A percentile compares a stretch with the other conserved stretches of the same genome.
phyloP scores from a whole-genome alignment of 805 yeast genomes.

The Nakazawaea wickerhamii region DNA sequence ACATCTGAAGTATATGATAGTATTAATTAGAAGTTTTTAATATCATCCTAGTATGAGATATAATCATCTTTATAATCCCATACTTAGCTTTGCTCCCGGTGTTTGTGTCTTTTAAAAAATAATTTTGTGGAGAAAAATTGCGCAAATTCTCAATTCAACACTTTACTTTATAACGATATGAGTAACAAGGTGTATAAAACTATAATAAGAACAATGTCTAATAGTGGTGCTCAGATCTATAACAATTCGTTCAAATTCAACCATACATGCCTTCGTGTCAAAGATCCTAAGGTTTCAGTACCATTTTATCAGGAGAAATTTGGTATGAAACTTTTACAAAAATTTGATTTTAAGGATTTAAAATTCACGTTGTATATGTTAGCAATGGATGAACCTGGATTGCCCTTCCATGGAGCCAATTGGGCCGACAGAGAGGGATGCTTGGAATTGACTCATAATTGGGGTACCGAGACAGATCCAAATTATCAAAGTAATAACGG shows the following conservation, averaged over 20 bases:
- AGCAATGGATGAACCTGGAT: conserved; percentile 44
- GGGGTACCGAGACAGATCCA: conserved; percentile 61
- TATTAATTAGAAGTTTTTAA: too few relatives aligned
- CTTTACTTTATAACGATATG: not conserved
- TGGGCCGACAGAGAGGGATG: conserved; percentile 53
- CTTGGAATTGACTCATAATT: conserved; percentile 77
- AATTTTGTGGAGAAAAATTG: too few relatives aligned
- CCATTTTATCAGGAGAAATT: conserved; percentile 70
- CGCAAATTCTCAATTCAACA: too few relatives aligned
- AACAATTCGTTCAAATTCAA: conserved; percentile 42
- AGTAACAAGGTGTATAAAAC: conserved; percentile 13
- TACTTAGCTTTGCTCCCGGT: too few relatives aligned
- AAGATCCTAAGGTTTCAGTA: conserved; percentile 70
- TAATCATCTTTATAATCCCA: too few relatives aligned
- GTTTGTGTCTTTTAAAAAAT: too few relatives aligned
- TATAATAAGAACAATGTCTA: conserved; percentile 7
- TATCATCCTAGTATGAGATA: too few relatives aligned
- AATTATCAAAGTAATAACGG: conserved; percentile 68
- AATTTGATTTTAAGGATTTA: conserved; percentile 45
- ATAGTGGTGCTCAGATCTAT: not conserved
- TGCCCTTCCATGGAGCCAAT: conserved; percentile 32
- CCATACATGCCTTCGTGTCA: conserved; percentile 75
- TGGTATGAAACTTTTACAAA: conserved; percentile 60
- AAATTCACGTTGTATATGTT: conserved; percentile 67
- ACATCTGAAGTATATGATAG: too few relatives aligned